Conservation (phyloP, 257 asterid genomes). For the Solanum ossicruentum region DNA sequence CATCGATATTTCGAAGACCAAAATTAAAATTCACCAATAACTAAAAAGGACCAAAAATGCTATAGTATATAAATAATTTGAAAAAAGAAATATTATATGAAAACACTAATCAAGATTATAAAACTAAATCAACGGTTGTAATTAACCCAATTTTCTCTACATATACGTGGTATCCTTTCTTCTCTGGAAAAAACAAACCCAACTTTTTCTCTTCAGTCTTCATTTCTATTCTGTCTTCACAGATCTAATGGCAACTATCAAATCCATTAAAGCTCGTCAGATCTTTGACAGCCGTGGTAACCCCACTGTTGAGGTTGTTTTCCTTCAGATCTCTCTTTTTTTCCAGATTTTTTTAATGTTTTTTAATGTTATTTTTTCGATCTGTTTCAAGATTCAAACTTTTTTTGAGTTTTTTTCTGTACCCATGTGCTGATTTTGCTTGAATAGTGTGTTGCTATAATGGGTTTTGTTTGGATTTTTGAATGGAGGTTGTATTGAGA, state of each 20-base stretch:
- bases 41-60: too few species aligned
- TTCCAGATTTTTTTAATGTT: background rate
- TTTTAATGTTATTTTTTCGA: background rate
- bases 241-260: slow-evolving; percentile 51
- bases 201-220: background rate
- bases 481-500: background rate
- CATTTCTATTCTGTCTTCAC: background rate
- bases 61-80: background rate
- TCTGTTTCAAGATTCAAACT: background rate
- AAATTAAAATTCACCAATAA: too few species aligned
- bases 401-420: background rate
- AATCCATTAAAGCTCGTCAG: slow-evolving; percentile 61
- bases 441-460: background rate
- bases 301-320: slow-evolving; percentile 73
- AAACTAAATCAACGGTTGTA: slow-evolving; percentile 32
- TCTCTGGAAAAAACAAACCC: background rate
- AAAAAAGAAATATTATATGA: background rate
- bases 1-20: too few species aligned
- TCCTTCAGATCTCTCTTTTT: background rate
- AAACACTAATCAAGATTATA: background rate
- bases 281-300: slow-evolving; percentile 89
- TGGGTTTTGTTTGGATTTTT: background rate
- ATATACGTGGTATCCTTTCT: slow-evolving; percentile 11
- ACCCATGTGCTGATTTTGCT: background rate
- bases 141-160: slow-evolving; percentile 14